Percentiles rank a stretch among this genome's conserved stretches.
Evolutionary conservation across 176 grass and related monocot genomes (phyloP).

Genomic region (Saccharum spontaneum): DNA sequence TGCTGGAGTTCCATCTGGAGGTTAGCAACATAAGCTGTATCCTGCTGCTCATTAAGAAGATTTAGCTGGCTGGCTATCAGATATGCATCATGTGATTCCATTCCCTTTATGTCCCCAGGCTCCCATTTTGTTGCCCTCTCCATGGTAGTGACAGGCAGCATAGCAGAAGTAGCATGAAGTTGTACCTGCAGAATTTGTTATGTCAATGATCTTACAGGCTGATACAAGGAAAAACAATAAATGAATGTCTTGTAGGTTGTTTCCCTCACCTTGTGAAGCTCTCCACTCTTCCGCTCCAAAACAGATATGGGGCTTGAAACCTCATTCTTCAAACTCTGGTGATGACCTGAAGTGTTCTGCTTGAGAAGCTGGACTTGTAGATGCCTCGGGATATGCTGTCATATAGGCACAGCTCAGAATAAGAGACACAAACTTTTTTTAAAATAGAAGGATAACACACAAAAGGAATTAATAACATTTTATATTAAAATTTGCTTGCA

Average conservation of each 20-base stretch:
- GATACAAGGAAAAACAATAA: neutral
- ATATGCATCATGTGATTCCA: constrained; percentile 68
- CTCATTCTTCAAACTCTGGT: constrained; percentile 61
- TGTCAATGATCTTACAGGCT: neutral
- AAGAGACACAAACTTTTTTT: neutral
- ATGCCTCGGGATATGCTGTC: constrained; percentile 73
- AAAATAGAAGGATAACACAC: neutral
- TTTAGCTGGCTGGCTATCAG: constrained; percentile 74
- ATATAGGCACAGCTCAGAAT: constrained; percentile 13
- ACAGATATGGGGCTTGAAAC: constrained; percentile 90
- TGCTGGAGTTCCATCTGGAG: constrained; percentile 79
- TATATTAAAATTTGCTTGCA: neutral
- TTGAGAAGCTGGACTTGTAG: constrained; percentile 79
- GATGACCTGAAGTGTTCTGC: constrained; percentile 50
- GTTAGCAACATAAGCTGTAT: constrained; percentile 53
- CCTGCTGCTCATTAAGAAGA: constrained; percentile 61
- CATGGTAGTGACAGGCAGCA: constrained; percentile 53
- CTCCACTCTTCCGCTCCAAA: constrained; percentile 67
- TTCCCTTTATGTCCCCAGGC: constrained; percentile 57
- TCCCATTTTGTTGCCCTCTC: constrained; percentile 99
- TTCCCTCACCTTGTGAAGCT: constrained; percentile 70
- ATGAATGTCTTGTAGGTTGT: neutral
- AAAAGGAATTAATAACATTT: neutral
- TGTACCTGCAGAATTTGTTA: constrained; percentile 25
- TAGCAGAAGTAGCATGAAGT: constrained; percentile 37